Evolutionary conservation across 2,329 filamentous ascomycete species (phyloP).

Genomic region (Ceratocystis cacaofunesta): DNA sequence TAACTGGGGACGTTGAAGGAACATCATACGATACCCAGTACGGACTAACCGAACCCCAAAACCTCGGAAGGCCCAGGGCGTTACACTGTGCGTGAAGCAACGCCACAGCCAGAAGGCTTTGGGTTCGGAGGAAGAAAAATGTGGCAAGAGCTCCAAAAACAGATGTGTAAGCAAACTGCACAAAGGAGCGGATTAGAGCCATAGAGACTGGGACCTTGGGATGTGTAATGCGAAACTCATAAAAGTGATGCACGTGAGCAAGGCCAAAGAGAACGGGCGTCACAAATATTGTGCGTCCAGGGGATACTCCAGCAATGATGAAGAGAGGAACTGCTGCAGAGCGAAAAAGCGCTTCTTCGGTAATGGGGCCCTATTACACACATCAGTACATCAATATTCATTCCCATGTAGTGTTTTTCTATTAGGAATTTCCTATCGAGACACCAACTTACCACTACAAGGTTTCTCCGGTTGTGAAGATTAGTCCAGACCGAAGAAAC

Average conservation of each 20-base stretch:
- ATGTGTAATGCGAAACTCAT: constrained; percentile 77
- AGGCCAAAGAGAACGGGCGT: constrained; percentile 84
- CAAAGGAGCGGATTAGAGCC: constrained; percentile 54
- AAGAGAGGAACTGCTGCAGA: constrained; percentile 73
- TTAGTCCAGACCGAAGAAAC: constrained; percentile 48
- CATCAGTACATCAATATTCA: constrained; percentile 2
- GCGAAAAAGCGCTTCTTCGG: constrained; percentile 88
- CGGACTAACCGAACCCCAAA: constrained; percentile 64
- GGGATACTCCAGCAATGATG: constrained; percentile 48
- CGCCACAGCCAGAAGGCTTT: constrained; percentile 62
- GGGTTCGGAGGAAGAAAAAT: constrained; percentile 75
- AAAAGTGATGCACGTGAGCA: constrained; percentile 88
- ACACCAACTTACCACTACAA: constrained; percentile 54
- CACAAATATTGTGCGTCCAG: constrained; percentile 53
- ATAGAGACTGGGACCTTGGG: constrained; percentile 49
- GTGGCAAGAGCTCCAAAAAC: constrained; percentile 88
- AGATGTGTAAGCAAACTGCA: constrained; percentile 83
- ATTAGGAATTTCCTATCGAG: background rate
- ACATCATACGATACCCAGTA: constrained; percentile 26
- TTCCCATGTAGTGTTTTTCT: constrained; percentile 1
- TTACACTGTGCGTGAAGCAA: constrained; percentile 83
- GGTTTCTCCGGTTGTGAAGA: constrained; percentile 76
- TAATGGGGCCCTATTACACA: constrained; percentile 49
- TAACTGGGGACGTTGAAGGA: constrained; percentile 19
- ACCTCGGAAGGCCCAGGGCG: constrained; percentile 69